Evolutionary conservation across 176 grass and related monocot genomes (phyloP), one percentile per base, ranked within the genome.

Genomic region (Ampelocalamus luodianensis): DNA sequence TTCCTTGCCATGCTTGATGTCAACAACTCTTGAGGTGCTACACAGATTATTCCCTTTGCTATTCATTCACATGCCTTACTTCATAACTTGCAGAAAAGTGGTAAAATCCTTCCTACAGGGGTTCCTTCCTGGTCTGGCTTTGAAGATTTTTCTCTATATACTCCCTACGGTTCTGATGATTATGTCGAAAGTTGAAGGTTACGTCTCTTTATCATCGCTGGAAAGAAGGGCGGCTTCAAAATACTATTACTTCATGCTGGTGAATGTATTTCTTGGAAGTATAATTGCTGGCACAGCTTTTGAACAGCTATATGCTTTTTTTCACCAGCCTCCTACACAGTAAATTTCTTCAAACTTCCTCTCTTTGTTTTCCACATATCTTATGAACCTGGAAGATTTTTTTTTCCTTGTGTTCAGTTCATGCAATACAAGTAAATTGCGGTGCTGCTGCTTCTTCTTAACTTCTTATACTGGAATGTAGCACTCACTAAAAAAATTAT

Each of bases 181-280:
- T 51, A 95, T 98, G 96, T 98, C 96, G 65, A 98, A 95, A 78
- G 74, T 90, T 84, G 93, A 98, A 95, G 96, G 96, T 66, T 94
- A 98, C 51, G 82, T 92, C 61, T 93, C 96, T 85, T 80, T 98
- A 68, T 98, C 96, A 72, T 95, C 96, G 5, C 58, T 98, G 38
- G 96, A 98, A 91, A 95, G 96, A 53, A 95, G 89, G 51, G 87
- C 93, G 63, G 90, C 96, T 75, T 89, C 93, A 38, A 98, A 98
- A 89, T 98, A 95, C 87, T 98, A 98, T 76, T 98, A 98, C 91
- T 98, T 98, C 64, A 98, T 98, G 91, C 51, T 98, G 42, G 86
- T 98, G 55, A 98, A 98, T 72, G 96, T 98, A 11, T 98, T 98
- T 83, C 83, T 98, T 20, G 96, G 96, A 83, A 98, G 96, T 69